Base-by-base conservation (phyloP, 345 rosid genomes). In the Garcia nutans region DNA sequence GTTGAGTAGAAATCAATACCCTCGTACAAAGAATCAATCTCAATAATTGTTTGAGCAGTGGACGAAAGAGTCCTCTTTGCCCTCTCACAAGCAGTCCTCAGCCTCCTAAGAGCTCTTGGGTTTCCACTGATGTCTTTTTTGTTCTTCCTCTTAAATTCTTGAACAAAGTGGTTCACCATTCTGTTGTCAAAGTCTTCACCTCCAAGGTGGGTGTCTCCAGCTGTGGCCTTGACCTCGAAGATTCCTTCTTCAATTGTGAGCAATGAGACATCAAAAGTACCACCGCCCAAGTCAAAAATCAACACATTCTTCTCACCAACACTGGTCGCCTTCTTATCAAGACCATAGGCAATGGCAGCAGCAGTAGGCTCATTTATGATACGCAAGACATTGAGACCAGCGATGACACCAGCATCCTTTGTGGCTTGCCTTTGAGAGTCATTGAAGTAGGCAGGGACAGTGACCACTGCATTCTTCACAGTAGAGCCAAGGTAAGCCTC, bases 281-380 rank as follows among this genome's bases (percentile, higher is more conserved):
- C 78, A 37, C 72, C 78, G 20, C 78, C 78, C 26, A 75, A 58
- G 37, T 80, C 79, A 57, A 80, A 80, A 20, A 80, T 80, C 49
- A 80, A 41, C 31, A 80, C 82, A 28, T 80, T 80, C 82, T 80
- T 80, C 71, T 80, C 82, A 10, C 82, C 82, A 23, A 80, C 83
- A 20, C 83, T 80, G 19, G 79, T 76, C 1, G 83, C 83, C 74
- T 76, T 80, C 72, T 80, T 80, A 75, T 80, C 83, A 65, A 80
- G 76, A 41, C 83, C 83, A 37, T 80, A 80, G 33, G 83, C 83
- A 37, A 80, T 80, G 60, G 83, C 83, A 19, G 83, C 83, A 23
- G 83, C 83, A 9, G 83, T 80, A 0, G 83, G 83, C 62, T 80
- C 79, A 23, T 80, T 80, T 37, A 80, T 80, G 22, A 80, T 80